A percentile compares a stretch with the other conserved stretches of the same genome.
Evolutionary conservation across 495 filamentous ascomycete species (phyloP).

Genomic region (Aspergillus cavernicola): DNA sequence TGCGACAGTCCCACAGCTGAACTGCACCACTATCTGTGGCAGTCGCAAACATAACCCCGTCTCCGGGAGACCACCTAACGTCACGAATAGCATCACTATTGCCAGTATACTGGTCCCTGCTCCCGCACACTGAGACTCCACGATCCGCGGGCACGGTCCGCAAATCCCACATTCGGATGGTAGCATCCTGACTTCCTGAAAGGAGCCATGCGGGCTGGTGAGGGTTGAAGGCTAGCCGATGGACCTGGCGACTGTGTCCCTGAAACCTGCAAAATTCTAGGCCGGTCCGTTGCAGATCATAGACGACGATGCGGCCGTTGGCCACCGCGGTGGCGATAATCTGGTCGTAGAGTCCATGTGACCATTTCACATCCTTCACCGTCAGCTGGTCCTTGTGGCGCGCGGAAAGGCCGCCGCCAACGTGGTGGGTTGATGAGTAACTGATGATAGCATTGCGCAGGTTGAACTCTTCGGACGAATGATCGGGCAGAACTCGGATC

Average conservation of each 20-base stretch:
- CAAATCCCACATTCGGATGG: slow-evolving; percentile 78
- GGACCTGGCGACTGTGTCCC: slow-evolving; percentile 89
- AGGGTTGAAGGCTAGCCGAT: slow-evolving; percentile 87
- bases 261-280: slow-evolving; percentile 73
- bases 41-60: slow-evolving; percentile 82
- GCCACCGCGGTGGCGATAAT: slow-evolving; percentile 80
- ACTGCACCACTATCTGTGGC: slow-evolving; percentile 82
- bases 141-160: slow-evolving; percentile 49
- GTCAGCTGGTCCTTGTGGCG: slow-evolving; percentile 68
- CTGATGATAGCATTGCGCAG: slow-evolving; percentile 71
- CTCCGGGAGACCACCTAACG: slow-evolving; percentile 82
- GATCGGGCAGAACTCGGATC: slow-evolving; percentile 65
- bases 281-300: slow-evolving; percentile 71
- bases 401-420: slow-evolving; percentile 45
- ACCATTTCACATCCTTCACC: slow-evolving; percentile 83
- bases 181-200: slow-evolving; percentile 89
- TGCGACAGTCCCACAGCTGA: slow-evolving; percentile 67
- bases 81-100: slow-evolving; percentile 78
- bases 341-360: slow-evolving; percentile 58
- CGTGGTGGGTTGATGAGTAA: slow-evolving; percentile 60
- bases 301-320: slow-evolving; percentile 82
- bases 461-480: slow-evolving; percentile 73
- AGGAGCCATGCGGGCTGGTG: slow-evolving; percentile 71
- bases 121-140: slow-evolving; percentile 49
- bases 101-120: slow-evolving; percentile 55